Conservation (phyloP, 31 red algal species). For the Odonthalia washingtoniensis region DNA sequence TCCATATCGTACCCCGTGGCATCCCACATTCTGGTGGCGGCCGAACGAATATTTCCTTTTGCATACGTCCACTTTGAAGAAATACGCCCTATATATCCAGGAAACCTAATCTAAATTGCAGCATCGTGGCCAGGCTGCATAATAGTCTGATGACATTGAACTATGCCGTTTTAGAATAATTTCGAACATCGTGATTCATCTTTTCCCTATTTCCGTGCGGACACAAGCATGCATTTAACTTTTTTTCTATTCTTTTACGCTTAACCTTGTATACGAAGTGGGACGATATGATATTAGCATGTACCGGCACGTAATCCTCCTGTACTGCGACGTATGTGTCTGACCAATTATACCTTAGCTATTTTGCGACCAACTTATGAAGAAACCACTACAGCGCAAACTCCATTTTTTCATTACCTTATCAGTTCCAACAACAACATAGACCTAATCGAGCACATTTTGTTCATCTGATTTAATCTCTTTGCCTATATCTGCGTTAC, state of each 20-base stretch:
- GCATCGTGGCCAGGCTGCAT: background rate
- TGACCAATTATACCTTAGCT: too few relatives aligned
- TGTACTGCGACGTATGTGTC: too few relatives aligned
- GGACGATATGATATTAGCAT: background rate
- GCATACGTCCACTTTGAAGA: constrained; percentile 36
- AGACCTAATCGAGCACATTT: too few relatives aligned
- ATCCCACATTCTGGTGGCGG: constrained; percentile 17
- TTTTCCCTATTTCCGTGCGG: constrained; percentile 37
- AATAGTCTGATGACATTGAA: constrained; percentile 30
- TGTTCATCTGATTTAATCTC: too few relatives aligned
- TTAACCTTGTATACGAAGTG: constrained; percentile 7
- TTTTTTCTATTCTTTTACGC: background rate
- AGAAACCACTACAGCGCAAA: too few relatives aligned
- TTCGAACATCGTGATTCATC: constrained; percentile 22
- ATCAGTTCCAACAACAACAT: too few relatives aligned
- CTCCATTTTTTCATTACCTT: too few relatives aligned
- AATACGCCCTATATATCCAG: constrained; percentile 23
- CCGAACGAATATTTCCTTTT: constrained; percentile 32
- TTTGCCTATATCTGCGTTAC: too few relatives aligned
- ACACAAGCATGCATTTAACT: background rate
- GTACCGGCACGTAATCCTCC: too few relatives aligned
- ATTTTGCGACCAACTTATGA: too few relatives aligned
- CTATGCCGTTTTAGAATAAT: constrained; percentile 31
- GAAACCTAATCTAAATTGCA: constrained; percentile 11
- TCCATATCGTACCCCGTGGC: background rate